Evolutionary conservation across 305 asterid genomes (phyloP), one percentile per base, ranked within the genome.

Genomic region (Fraxinus latifolia): DNA sequence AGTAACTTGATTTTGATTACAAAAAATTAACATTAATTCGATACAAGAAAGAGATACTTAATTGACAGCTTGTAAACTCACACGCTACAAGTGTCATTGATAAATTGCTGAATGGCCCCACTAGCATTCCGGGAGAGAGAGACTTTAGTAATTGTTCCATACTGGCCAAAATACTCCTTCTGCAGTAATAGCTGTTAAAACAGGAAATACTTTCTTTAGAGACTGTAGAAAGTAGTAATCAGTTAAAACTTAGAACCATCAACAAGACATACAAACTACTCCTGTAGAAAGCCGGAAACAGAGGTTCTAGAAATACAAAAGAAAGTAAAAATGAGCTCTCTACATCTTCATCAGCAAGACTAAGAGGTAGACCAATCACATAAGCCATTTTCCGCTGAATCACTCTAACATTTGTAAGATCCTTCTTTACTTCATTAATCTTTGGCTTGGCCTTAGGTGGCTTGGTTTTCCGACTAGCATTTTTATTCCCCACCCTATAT

Each of bases 351-450:
- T 95, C 95, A 77, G 98, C 99, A 79, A 93, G 91, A 82, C 89
- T 89, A 80, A 92, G 94, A 71, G 99, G 99, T 79, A 95, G 89
- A 80, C 99, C 99, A 77, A 93, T 92, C 80, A 95, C 96, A 84
- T 95, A 94, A 7, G 97, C 97, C 97, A 95, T 95, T 88, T 87
- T 95, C 82, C 98, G 91, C 87, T 95, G 99, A 86, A 95, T 94
- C 89, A 95, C 99, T 86, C 99, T 92, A 82, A 92, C 90, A 86
- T 90, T 94, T 25, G 96, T 89, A 85, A 94, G 91, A 84, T 94
- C 99, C 91, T 88, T 94, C 90, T 87, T 90, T 77, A 90, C 92
- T 91, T 95, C 99, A 89, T 5, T 89, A 80, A 89, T 83, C 90
- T 93, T 95, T 67, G 93, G 91, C 90, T 92, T 94, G 79, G 92